A percentile compares a stretch with the other conserved stretches of the same genome.
Conservation (phyloP, 208 protist genomes). For the Vickermania ingenoplastis region DNA sequence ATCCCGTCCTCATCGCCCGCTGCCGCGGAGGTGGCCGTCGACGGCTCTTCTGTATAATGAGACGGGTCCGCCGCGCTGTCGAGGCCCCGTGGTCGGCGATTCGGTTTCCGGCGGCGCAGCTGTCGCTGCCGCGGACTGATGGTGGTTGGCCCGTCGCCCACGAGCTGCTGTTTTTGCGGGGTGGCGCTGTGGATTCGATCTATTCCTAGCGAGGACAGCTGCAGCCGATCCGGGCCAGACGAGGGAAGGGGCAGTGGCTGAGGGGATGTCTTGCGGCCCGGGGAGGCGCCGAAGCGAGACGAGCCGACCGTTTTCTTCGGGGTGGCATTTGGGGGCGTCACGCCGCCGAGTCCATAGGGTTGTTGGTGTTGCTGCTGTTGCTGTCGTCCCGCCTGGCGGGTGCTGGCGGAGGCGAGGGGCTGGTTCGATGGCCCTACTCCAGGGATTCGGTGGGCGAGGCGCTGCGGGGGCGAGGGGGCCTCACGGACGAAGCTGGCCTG, state of each 20-base stretch:
- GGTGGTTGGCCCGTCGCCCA: no score
- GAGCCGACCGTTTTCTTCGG: neutral
- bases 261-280: neutral
- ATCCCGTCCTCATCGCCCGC: neutral
- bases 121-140: no score
- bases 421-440: no score
- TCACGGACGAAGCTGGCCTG: conserved; percentile 14
- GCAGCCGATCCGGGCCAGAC: neutral
- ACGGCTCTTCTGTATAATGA: neutral
- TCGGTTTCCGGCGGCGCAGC: neutral
- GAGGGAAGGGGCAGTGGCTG: no score
- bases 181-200: no score
- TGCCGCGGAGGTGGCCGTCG: neutral
- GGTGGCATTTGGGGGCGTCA: neutral
- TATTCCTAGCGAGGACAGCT: no score
- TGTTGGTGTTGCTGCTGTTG: neutral
- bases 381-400: neutral
- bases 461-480: neutral
- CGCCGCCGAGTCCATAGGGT: neutral
- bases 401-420: neutral
- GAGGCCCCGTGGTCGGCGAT: neutral
- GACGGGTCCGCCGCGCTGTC: neutral
- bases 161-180: no score
- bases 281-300: neutral
- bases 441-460: neutral